These are phyloP conservation scores for Lolium rigidum DNA, from an alignment of 176 grass and related monocot species.

Conservation along the genomic window DNA sequence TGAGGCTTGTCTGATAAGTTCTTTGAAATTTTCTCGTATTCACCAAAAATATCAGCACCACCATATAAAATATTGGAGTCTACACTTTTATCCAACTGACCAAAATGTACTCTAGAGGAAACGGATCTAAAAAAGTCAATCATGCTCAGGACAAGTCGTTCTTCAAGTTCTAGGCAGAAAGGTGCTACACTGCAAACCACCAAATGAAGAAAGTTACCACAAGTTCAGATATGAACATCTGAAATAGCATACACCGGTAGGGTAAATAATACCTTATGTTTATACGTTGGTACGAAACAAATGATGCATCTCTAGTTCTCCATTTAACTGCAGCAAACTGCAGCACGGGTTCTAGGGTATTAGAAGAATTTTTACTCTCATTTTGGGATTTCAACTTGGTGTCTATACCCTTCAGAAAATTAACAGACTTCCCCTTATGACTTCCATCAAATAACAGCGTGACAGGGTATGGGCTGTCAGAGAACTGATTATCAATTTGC, in stretches of 20 bases:
- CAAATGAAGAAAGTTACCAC: conserved; percentile 39
- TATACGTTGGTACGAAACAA: conserved; percentile 85
- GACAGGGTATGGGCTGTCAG: conserved; percentile 86
- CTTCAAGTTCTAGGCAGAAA: conserved; percentile 92
- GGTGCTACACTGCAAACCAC: conserved; percentile 75
- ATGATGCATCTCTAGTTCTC: conserved; percentile 77
- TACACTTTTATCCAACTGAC: conserved; percentile 62
- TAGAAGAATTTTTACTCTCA: conserved; percentile 47
- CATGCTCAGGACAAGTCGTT: conserved; percentile 84
- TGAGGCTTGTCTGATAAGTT: conserved; percentile 49
- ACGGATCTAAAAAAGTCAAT: conserved; percentile 83
- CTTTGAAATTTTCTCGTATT: conserved; percentile 47
- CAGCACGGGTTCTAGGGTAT: conserved; percentile 57
- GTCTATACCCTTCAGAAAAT: conserved; percentile 77
- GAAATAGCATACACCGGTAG: conserved; percentile 8
- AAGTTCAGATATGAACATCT: conserved; percentile 34
- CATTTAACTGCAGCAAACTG: conserved; percentile 78
- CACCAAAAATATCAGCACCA: conserved; percentile 53
- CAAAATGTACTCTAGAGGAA: conserved; percentile 74
- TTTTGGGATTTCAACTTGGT: conserved; percentile 61
- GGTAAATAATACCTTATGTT: conserved; percentile 70
- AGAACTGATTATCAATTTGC: conserved; percentile 98
- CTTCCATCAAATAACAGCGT: conserved; percentile 83
- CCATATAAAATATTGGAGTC: conserved; percentile 61
- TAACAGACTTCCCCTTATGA: conserved; percentile 63